These are phyloP conservation scores for Erysimum pusillum DNA, from an alignment of 441 rosid species.

Conservation along the genomic window DNA sequence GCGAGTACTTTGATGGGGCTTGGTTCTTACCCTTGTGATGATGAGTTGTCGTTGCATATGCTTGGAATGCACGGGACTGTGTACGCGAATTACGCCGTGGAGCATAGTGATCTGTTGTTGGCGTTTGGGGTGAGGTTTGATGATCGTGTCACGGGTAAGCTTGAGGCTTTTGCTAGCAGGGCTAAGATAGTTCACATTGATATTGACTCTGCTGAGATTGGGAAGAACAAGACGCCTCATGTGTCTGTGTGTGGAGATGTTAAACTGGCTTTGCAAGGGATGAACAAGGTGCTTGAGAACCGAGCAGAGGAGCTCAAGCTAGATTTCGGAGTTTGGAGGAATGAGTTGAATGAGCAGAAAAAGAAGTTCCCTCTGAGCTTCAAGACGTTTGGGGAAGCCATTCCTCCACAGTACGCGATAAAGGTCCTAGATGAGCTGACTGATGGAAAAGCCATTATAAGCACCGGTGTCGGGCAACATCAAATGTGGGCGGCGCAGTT, in stretches of 20 bases:
- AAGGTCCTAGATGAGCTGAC: conserved; percentile 90
- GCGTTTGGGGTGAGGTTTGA: conserved; percentile 97
- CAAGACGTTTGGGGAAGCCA: conserved; percentile 86
- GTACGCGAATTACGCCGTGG: conserved; percentile 90
- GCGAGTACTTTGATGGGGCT: conserved; percentile 98
- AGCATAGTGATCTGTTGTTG: conserved; percentile 79
- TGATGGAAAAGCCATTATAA: conserved; percentile 80
- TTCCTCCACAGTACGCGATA: conserved; percentile 93
- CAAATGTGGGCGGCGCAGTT: conserved; percentile 99
- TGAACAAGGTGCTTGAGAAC: conserved; percentile 69
- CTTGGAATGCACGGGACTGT: conserved; percentile 99
- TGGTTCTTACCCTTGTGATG: conserved; percentile 69
- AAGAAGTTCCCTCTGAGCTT: conserved; percentile 67
- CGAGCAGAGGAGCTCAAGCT: conserved; percentile 52
- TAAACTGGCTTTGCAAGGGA: conserved; percentile 79
- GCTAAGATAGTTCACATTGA: conserved; percentile 97
- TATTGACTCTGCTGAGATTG: conserved; percentile 93
- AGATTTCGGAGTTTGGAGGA: conserved; percentile 77
- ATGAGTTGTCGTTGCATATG: conserved; percentile 82
- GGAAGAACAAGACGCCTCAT: conserved; percentile 97
- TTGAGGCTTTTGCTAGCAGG: conserved; percentile 90
- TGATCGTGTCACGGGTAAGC: conserved; percentile 94
- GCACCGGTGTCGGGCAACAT: conserved; percentile 98
- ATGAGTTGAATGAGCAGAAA: conserved; percentile 76
- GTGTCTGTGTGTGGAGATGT: conserved; percentile 87